Base-by-base conservation (phyloP, 2,329 filamentous ascomycete genomes). In the Phialophora macrospora region DNA sequence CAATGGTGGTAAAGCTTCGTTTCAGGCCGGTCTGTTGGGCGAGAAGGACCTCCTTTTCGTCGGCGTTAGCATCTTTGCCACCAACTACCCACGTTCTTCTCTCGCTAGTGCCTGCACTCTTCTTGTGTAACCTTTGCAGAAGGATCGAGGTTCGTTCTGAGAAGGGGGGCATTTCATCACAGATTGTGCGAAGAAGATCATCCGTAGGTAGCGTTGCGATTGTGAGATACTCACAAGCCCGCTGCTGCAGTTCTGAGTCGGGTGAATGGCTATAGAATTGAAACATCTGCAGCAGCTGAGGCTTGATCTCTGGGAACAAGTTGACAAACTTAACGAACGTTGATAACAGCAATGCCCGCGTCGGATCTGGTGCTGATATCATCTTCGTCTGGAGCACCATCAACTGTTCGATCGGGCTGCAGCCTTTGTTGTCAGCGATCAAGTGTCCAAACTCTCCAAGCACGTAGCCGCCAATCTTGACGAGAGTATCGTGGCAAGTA, bases 241-340 rank as follows among this genome's bases (percentile, higher is more conserved):
- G 85, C 80, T 99, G 95, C 77, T 99, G 95, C 70, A 99, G 83
- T 77, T 99, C 95, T 0, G 95, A 92, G 77, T 99, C 95, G 30
- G 98, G 83, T 0, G 93, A 96, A 77, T 98, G 93, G 76, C 92
- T 97, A 79, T 97, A 98, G 32, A 93, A 84, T 68, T 90, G 87
- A 81, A 99, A 99, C 7, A 96, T 90, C 72, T 92, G 90, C 54
- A 98, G 81, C 3, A 99, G 86, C 77, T 97, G 94, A 8, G 93
- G 92, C 79, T 97, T 98, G 80, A 99, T 98, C 77, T 99, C 96
- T 1, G 95, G 95, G 77, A 99, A 99, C 59, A 99, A 81, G 78
- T 99, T 99, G 79, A 99, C 92, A 73, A 93, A 99, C 80, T 99
- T 99, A 84, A 98, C 84, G 76, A 97, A 99, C 60, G 90, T 96